A percentile compares a stretch with the other conserved stretches of the same genome.
phyloP scores from a whole-genome alignment of 2,329 filamentous ascomycete species.

The Penicillium italicum region DNA sequence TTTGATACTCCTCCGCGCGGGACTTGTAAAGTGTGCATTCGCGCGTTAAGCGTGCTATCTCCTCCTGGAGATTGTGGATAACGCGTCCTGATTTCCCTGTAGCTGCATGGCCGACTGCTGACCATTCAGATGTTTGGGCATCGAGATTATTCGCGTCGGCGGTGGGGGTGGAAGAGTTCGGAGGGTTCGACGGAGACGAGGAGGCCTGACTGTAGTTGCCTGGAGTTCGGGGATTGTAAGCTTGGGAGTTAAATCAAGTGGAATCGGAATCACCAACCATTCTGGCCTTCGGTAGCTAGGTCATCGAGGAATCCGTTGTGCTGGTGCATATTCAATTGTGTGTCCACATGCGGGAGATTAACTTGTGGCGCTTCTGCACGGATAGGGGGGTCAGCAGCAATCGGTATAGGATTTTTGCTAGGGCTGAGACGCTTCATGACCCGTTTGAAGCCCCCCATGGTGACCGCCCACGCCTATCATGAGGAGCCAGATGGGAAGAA shows the following conservation, averaged over 20 bases:
- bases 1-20: constrained; percentile 47
- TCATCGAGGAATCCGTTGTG: constrained; percentile 39
- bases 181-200: constrained; percentile 16
- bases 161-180: constrained; percentile 17
- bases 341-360: constrained; percentile 41
- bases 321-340: constrained; percentile 44
- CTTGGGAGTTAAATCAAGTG: not conserved
- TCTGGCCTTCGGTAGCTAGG: constrained; percentile 18
- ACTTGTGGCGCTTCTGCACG: constrained; percentile 33
- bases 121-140: constrained; percentile 42
- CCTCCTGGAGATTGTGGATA: constrained; percentile 50
- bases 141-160: constrained; percentile 29
- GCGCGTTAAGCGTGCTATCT: constrained; percentile 48
- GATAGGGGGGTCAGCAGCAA: constrained; percentile 30
- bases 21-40: constrained; percentile 46
- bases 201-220: constrained; percentile 17
- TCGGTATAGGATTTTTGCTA: constrained; percentile 3
- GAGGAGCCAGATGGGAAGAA: not conserved
- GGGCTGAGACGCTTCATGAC: constrained; percentile 22
- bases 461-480: constrained; percentile 15
- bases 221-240: not conserved
- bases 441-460: constrained; percentile 32
- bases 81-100: constrained; percentile 51
- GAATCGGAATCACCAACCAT: constrained; percentile 21
- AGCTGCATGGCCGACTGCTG: constrained; percentile 49